Evolutionary conservation across 306 rosid genomes (phyloP).

Genomic region (Corylus heterophylla): DNA sequence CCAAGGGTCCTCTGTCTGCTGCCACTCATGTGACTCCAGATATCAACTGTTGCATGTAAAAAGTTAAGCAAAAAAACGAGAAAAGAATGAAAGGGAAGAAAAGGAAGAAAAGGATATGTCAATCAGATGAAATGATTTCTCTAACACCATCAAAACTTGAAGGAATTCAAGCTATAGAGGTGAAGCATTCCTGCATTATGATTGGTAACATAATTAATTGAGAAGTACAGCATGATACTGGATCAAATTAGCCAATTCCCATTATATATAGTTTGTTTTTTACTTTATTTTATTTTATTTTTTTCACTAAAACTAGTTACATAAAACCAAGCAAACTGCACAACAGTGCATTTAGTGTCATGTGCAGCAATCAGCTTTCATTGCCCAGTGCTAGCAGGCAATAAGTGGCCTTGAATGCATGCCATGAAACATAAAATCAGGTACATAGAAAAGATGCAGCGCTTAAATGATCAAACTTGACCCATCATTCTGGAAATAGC

Average conservation of each 20-base stretch:
- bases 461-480: background rate
- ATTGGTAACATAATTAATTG: background rate
- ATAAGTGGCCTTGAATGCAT: background rate
- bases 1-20: constrained; percentile 64
- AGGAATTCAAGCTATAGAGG: background rate
- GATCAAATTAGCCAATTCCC: background rate
- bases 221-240: background rate
- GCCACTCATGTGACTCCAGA: constrained; percentile 55
- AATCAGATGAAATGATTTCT: background rate
- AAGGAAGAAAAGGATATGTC: background rate
- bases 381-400: background rate
- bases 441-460: background rate
- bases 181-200: background rate
- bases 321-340: background rate
- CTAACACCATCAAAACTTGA: background rate
- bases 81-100: background rate
- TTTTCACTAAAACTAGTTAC: background rate
- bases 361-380: background rate
- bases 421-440: too few relatives aligned
- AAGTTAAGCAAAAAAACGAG: background rate
- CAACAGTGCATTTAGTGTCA: background rate
- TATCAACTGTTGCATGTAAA: constrained; percentile 14
- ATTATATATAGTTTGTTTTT: background rate
- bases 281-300: background rate
- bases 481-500: background rate